Percentiles rank a stretch among this genome's conserved stretches.
Conservation (phyloP, 2,329 filamentous ascomycete species). For the Ustilaginoidea virens region DNA sequence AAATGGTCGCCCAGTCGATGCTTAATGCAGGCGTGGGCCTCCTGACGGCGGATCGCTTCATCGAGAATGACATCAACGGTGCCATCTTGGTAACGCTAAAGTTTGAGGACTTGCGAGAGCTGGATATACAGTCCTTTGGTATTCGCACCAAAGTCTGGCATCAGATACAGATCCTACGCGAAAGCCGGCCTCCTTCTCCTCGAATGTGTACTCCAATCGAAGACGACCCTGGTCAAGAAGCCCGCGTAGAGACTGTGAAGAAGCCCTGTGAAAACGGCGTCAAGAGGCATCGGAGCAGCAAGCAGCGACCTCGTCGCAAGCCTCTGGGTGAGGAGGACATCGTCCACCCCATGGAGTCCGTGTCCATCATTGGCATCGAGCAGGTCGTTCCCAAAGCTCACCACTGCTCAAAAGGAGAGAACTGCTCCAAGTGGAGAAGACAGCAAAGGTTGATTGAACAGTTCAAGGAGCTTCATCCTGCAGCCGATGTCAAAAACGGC, state of each 20-base stretch:
- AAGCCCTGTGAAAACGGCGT: slow-evolving; percentile 20
- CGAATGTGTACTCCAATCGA: slow-evolving; percentile 45
- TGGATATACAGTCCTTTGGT: slow-evolving; percentile 68
- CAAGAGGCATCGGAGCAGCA: slow-evolving; percentile 24
- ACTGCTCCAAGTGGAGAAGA: slow-evolving; percentile 68
- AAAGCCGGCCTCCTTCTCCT: slow-evolving; percentile 34
- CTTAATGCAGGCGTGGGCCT: slow-evolving; percentile 66
- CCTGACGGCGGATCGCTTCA: slow-evolving; percentile 65
- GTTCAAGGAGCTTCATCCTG: slow-evolving; percentile 61
- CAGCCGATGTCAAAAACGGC: slow-evolving; percentile 34
- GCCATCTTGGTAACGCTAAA: slow-evolving; percentile 79
- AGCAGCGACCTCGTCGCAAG: slow-evolving; percentile 21
- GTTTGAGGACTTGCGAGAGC: slow-evolving; percentile 72
- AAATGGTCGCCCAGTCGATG: slow-evolving; percentile 79
- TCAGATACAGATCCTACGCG: slow-evolving; percentile 56
- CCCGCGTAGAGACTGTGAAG: slow-evolving; percentile 28
- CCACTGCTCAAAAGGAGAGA: slow-evolving; percentile 71
- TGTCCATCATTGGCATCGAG: slow-evolving; percentile 86
- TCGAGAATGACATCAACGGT: slow-evolving; percentile 85
- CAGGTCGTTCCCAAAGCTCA: slow-evolving; percentile 76
- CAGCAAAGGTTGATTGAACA: slow-evolving; percentile 64
- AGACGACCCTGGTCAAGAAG: slow-evolving; percentile 37
- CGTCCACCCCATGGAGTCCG: slow-evolving; percentile 66
- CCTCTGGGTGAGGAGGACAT: slow-evolving; percentile 40
- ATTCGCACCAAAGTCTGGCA: slow-evolving; percentile 69